Evolutionary conservation across 2,329 filamentous ascomycete species (phyloP), one percentile per base, ranked within the genome.

Genomic region (Xylariaceae sp.): DNA sequence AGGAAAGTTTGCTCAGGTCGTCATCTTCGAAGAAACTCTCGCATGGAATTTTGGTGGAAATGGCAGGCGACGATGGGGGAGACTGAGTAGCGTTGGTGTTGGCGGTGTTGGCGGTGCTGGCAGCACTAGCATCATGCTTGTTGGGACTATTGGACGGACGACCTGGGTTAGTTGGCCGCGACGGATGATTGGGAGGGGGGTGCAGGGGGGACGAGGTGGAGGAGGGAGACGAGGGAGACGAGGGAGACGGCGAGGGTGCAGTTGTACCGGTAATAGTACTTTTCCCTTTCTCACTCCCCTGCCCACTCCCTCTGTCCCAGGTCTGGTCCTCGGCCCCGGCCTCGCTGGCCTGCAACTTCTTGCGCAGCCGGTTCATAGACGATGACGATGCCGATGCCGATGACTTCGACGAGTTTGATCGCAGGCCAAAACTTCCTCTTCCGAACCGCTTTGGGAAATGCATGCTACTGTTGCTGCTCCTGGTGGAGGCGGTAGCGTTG

Each of bases 21-120:
- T 78, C 79, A 71, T 83, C 79, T 57, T 82, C 81, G 59, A 84
- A 71, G 51, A 85, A 71, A 63, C 69, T 74, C 53, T 80, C 78
- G 51, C 76, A 78, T 41, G 81, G 81, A 63, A 85, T 83, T 54
- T 71, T 66, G 46, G 82, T 78, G 64, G 74, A 77, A 65, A 85
- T 67, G 57, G 61, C 74, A 55, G 80, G 79, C 56, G 73, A 73
- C 63, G 77, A 80, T 57, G 69, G 62, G 65, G 44, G 3, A 16
- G 47, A 36, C 7, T 43, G 39, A 39, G 36, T 21, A 21, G 29
- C 32, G 42, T 47, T 30, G 34, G 26, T 12, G 32, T 49, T 10
- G 37, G 32, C 32, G 13, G 3, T n/a, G 41, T 21, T 21, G 13
- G n/a, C 29, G n/a, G 16, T 5, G 21, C n/a, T 10, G 41, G 41